A percentile compares a stretch with the other conserved stretches of the same genome.
Conservation (phyloP, 2,329 filamentous ascomycete genomes). For the Laburnicola sp. region DNA sequence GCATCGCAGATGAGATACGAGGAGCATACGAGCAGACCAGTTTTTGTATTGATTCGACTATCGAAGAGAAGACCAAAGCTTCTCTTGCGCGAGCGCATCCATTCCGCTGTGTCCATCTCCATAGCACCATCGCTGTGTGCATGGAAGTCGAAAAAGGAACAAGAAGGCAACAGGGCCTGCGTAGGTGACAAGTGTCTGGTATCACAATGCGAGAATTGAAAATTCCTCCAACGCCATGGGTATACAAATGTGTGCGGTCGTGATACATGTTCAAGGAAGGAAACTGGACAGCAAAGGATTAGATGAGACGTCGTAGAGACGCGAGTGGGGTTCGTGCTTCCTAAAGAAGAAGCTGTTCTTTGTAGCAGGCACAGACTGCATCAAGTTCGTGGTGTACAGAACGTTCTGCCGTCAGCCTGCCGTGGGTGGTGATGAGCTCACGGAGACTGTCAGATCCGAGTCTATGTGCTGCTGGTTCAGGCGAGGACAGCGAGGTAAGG, state of each 20-base stretch:
- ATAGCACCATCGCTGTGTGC: neutral
- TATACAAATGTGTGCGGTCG: constrained; percentile 33
- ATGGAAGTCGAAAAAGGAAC: constrained; percentile 8
- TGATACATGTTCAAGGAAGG: constrained; percentile 32
- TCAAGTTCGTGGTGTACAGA: neutral
- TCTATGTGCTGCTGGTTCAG: neutral
- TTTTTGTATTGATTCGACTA: constrained; percentile 3
- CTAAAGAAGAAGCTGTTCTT: neutral
- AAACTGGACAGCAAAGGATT: neutral
- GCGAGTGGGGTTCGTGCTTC: constrained; percentile 11
- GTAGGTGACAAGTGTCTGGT: constrained; percentile 45
- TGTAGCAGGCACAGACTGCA: too few relatives aligned
- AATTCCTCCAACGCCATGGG: constrained; percentile 33
- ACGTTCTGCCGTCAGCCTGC: neutral
- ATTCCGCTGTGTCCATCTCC: constrained; percentile 6
- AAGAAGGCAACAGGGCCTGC: constrained; percentile 27
- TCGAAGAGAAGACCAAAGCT: constrained; percentile 4
- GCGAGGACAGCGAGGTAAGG: neutral
- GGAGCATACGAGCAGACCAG: neutral
- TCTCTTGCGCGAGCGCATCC: constrained; percentile 7
- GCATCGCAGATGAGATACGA: neutral
- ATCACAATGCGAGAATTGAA: constrained; percentile 33
- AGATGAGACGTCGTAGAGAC: constrained; percentile 13
- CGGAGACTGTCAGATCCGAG: neutral
- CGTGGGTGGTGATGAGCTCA: neutral